Evolutionary conservation across 352 stramenopile genomes (phyloP).

Genomic region (Globisporangium echinulatum): DNA sequence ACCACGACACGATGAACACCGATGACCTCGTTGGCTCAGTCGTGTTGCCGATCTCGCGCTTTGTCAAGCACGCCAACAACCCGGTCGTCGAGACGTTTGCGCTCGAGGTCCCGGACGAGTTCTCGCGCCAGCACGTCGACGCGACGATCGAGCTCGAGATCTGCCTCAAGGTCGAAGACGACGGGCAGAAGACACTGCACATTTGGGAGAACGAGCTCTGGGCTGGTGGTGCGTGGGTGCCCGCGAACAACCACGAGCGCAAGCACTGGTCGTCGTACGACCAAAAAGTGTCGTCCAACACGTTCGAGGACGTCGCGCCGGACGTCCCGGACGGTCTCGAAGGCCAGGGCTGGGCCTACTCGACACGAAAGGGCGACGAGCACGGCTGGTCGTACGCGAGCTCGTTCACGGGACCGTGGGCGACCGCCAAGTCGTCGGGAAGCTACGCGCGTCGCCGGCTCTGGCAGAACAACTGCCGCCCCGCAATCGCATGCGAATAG

Average conservation of each 20-base stretch:
- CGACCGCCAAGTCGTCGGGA: slow-evolving; percentile 15
- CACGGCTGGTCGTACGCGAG: slow-evolving; percentile 68
- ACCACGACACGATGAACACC: slow-evolving; percentile 60
- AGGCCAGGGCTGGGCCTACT: slow-evolving; percentile 57
- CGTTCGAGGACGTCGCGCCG: slow-evolving; percentile 61
- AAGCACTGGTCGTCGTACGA: slow-evolving; percentile 54
- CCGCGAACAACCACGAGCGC: slow-evolving; percentile 43
- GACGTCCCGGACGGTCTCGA: slow-evolving; percentile 44
- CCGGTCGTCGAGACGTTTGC: slow-evolving; percentile 42
- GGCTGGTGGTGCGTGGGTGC: slow-evolving; percentile 30
- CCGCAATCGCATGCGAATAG: slow-evolving; percentile 37
- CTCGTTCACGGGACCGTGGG: slow-evolving; percentile 61
- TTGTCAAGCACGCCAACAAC: slow-evolving; percentile 41
- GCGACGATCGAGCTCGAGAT: slow-evolving; percentile 34
- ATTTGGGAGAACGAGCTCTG: slow-evolving; percentile 72
- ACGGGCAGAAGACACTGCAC: slow-evolving; percentile 44
- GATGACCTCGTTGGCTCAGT: slow-evolving; percentile 61
- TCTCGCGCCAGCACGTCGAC: slow-evolving; percentile 25
- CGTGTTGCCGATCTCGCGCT: slow-evolving; percentile 38
- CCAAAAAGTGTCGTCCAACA: slow-evolving; percentile 47
- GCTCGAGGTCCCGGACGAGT: slow-evolving; percentile 37
- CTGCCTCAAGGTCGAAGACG: slow-evolving; percentile 42
- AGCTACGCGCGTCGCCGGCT: slow-evolving; percentile 51
- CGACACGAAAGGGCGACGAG: slow-evolving; percentile 52
- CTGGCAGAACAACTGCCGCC: slow-evolving; percentile 68